phyloP scores from a whole-genome alignment of 2,329 filamentous ascomycete genomes.

The Ceratocystis variospora region DNA sequence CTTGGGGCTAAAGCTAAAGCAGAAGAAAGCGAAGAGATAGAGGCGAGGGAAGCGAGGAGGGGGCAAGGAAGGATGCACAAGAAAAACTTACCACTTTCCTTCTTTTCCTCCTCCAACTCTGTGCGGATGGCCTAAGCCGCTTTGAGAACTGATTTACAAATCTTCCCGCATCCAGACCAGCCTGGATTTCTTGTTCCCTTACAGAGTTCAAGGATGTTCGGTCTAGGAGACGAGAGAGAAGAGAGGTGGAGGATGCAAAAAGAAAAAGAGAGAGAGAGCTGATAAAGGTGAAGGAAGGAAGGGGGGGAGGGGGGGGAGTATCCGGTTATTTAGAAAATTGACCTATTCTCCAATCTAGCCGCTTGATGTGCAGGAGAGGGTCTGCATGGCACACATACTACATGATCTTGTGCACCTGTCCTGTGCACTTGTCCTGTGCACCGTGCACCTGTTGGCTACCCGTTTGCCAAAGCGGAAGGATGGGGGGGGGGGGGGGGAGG shows the following conservation, averaged over 20 bases:
- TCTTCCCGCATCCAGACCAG: conserved; percentile 2
- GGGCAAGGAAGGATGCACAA: neutral
- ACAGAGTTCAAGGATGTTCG: neutral
- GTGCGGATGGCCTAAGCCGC: neutral
- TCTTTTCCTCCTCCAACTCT: neutral
- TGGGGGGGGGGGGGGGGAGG: neutral
- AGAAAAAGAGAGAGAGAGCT: neutral
- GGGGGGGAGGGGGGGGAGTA: neutral
- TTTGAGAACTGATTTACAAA: neutral
- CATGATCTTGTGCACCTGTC: too few species aligned
- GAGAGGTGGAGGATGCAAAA: neutral
- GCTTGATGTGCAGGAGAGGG: neutral
- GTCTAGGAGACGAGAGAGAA: neutral
- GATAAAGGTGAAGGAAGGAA: neutral
- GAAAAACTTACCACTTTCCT: neutral
- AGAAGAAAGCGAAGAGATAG: neutral
- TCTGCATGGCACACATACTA: neutral
- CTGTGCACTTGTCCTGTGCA: neutral
- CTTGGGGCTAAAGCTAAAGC: neutral
- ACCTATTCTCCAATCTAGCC: too few species aligned
- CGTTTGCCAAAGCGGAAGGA: neutral
- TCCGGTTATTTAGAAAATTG: neutral
- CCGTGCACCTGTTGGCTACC: neutral
- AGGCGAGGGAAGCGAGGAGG: neutral
- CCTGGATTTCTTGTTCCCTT: conserved; percentile 3